Evolutionary conservation across 2,329 filamentous ascomycete genomes (phyloP), one percentile per base, ranked within the genome.

Genomic region (Penicillium sp.): DNA sequence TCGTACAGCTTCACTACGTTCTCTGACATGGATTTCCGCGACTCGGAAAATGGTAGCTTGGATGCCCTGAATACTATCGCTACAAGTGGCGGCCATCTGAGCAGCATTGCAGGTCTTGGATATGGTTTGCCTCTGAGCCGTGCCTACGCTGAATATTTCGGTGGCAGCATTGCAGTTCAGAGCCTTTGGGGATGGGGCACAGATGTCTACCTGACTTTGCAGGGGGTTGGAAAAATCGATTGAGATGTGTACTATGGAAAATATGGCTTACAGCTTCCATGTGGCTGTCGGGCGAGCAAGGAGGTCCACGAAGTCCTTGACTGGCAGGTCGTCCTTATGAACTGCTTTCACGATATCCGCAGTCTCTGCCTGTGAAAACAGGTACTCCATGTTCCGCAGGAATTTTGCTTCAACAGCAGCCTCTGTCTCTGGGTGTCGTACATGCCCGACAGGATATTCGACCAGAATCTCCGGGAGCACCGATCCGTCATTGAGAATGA

Each of bases 1-100:
- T 90, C 89, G 6, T 98, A 97, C 67, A 93, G 87, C 52, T 98
- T 96, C 67, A 96, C 91, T 16, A 98, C 93, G 0, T 97, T 97
- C 68, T 85, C 81, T 46, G 87, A 88, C 18, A 78, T 84, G 44
- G 69, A 79, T 55, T 63, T 75, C 57, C 14, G 31, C 18, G 58
- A 69, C 5, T 67, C 70, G 2, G 69, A 80, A 51, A 74, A 80
- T 47, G 69, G 72, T 11, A 76, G 74, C 39, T 76, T 81, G 63
- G 83, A 87, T 61, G 87, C 86, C 0, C 71, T 96, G 51, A 86
- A 84, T 59, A 82, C 85, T 4, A 85, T 96, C 40, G 85, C 86
- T 1, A 79, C 79, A 1, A 81, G 82, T 24, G 85, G 82, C 44
- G 82, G 80, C 0, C 86, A 87, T 42, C 79, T 81, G 1, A 90